Percentiles rank a stretch among this genome's conserved stretches.
Conservation (phyloP, 1,284 basidiomycete genomes). For the Malassezia dermatis region DNA sequence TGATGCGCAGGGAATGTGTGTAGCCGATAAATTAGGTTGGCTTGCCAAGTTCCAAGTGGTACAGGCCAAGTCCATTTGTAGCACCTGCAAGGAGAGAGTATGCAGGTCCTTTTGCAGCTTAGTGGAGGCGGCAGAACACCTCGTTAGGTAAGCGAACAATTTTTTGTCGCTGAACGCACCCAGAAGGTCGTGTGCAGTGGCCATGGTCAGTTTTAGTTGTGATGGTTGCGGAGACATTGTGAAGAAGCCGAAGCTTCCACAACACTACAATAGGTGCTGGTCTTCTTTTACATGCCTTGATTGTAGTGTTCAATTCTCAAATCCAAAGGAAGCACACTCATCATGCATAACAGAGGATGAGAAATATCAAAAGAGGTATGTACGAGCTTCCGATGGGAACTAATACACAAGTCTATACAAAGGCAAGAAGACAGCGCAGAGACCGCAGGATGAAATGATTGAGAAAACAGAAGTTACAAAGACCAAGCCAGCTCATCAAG, state of each 20-base stretch:
- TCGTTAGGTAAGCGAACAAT: not conserved
- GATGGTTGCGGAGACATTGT: conserved; percentile 44
- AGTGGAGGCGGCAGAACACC: not conserved
- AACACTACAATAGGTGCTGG: conserved; percentile 41
- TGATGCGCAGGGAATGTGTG: not conserved
- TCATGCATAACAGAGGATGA: conserved; percentile 46
- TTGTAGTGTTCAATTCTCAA: conserved; percentile 38
- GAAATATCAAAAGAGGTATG: conserved; percentile 41
- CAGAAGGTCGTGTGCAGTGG: not conserved
- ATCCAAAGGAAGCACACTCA: conserved; percentile 37
- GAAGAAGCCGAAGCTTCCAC: conserved; percentile 46
- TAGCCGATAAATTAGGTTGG: not conserved
- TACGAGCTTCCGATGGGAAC: not conserved
- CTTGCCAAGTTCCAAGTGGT: not conserved
- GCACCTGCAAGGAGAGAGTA: not conserved
- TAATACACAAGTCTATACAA: conserved; percentile 15
- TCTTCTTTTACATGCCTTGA: conserved; percentile 44
- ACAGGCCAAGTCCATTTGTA: not conserved
- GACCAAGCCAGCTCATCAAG: not conserved
- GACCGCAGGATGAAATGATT: not conserved
- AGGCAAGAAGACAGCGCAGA: conserved; percentile 7
- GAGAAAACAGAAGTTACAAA: not conserved
- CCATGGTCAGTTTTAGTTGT: conserved; percentile 44
- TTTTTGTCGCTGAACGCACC: not conserved
- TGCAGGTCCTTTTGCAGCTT: not conserved